A percentile compares a stretch with the other conserved stretches of the same genome.
Evolutionary conservation across 257 asterid species (phyloP).

Genomic region (Avicennia marina): DNA sequence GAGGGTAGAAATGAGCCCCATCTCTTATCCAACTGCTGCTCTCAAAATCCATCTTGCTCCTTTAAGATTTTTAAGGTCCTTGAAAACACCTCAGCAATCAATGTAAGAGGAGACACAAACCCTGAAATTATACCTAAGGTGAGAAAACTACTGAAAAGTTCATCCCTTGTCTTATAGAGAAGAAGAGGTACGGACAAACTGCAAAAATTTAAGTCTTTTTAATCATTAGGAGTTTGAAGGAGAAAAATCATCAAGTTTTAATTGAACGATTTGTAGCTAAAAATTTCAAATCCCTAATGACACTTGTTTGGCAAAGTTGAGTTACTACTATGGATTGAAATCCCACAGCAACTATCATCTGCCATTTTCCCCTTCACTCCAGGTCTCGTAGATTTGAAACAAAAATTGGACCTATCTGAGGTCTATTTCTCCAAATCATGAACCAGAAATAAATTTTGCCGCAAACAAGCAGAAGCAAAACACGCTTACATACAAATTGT

Average conservation of each 20-base stretch:
- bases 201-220: neutral
- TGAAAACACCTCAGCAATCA: constrained; percentile 22
- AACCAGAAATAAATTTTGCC: constrained; percentile 1
- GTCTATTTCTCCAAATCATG: neutral
- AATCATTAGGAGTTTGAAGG: constrained; percentile 7
- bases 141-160: neutral
- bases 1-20: constrained; percentile 72
- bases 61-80: constrained; percentile 15
- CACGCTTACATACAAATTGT: neutral
- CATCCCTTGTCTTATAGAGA: neutral
- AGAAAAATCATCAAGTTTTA: neutral
- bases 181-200: neutral
- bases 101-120: constrained; percentile 72
- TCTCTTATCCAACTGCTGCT: constrained; percentile 76
- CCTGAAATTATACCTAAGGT: constrained; percentile 37
- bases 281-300: neutral
- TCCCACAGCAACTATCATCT: neutral
- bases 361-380: neutral
- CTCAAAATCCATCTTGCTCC: constrained; percentile 62
- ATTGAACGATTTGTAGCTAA: neutral
- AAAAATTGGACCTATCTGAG: neutral
- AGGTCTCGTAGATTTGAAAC: neutral
- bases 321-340: neutral
- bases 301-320: neutral
- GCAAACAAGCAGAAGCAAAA: too few species aligned